Evolutionary conservation across 2,329 filamentous ascomycete species (phyloP), one percentile per base, ranked within the genome.

Genomic region (Dothiorella sarmentorum): DNA sequence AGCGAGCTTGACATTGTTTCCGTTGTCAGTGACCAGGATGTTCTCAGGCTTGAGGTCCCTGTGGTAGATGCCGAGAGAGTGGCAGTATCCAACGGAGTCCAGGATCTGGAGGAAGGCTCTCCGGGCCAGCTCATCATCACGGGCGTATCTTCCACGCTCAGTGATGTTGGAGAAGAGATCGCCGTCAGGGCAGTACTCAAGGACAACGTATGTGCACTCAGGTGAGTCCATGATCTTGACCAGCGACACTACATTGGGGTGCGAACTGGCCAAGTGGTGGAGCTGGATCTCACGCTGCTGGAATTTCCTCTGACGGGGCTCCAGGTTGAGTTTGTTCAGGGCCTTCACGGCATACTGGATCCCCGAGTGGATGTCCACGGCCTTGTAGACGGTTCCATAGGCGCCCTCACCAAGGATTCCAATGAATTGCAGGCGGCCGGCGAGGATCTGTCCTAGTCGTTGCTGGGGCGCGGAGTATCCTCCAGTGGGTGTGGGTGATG

Each of bases 41-140:
- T 99, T 99, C 80, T 99, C 94, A 61, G 94, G 94, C 82, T 99
- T 99, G 63, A 99, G 81, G 74, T 99, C 94, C 76, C 94, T 84
- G 76, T 99, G 94, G 81, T 96, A 99, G 72, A 99, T 96, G 69
- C 92, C 91, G 69, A 91, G 79, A 65, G 85, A 85, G 76, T 99
- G 94, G 83, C 94, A 97, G 77, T 92, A 90, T 72, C 94, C 89
- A 64, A 97, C 93, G 74, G 94, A 94, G 81, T 97, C 90, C 82
- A 99, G 77, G 69, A 99, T 90, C 76, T 99, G 94, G 63, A 97
- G 85, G 75, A 97, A 97, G 59, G 91, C 88, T 65, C 85, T 85
- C 78, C 88, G 91, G 80, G 89, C 89, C 72, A 96, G 83, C 68
- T 85, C 83, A 78, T 97, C 93, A 78, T 96, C 92, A 76, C 90